phyloP scores from a whole-genome alignment of 78 protist species.

The Cyanophora paradoxa region DNA sequence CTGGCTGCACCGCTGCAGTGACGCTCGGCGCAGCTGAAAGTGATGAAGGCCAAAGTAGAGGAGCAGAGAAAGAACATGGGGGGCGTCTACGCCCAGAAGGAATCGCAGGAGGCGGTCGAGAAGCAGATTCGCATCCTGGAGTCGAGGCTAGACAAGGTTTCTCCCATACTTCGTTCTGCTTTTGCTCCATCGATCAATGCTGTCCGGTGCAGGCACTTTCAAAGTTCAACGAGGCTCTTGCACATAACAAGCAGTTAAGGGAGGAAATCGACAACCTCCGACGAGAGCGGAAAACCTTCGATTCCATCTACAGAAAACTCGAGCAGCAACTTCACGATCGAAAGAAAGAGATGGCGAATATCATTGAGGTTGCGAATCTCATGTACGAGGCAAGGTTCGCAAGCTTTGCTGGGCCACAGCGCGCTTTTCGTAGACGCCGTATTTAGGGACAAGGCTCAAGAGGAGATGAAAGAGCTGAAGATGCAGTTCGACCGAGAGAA shows the following conservation, averaged over 20 bases:
- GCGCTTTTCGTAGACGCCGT: no score
- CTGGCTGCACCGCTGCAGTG: no score
- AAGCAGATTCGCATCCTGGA: slow-evolving; percentile 41
- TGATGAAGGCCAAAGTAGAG: neutral
- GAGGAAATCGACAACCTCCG: slow-evolving; percentile 68
- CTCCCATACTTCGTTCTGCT: no score
- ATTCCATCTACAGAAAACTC: slow-evolving; percentile 44
- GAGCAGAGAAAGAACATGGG: slow-evolving; percentile 31
- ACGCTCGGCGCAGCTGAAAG: no score
- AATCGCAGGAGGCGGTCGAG: neutral
- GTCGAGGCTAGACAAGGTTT: no score
- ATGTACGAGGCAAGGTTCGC: slow-evolving; percentile 66
- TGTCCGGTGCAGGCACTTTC: slow-evolving; percentile 33
- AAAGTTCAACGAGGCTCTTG: slow-evolving; percentile 55
- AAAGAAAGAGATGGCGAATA: slow-evolving; percentile 37
- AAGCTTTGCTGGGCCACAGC: no score
- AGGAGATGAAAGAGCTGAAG: no score
- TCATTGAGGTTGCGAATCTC: slow-evolving; percentile 43
- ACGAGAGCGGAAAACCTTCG: slow-evolving; percentile 60
- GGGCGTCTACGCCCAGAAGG: slow-evolving; percentile 26
- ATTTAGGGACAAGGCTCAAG: no score
- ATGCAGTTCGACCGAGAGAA: no score
- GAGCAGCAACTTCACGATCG: slow-evolving; percentile 33
- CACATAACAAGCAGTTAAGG: slow-evolving; percentile 49
- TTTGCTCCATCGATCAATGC: no score